Evolutionary conservation across 768 basidiomycete genomes (phyloP).

Genomic region (Tulasnella sp.): DNA sequence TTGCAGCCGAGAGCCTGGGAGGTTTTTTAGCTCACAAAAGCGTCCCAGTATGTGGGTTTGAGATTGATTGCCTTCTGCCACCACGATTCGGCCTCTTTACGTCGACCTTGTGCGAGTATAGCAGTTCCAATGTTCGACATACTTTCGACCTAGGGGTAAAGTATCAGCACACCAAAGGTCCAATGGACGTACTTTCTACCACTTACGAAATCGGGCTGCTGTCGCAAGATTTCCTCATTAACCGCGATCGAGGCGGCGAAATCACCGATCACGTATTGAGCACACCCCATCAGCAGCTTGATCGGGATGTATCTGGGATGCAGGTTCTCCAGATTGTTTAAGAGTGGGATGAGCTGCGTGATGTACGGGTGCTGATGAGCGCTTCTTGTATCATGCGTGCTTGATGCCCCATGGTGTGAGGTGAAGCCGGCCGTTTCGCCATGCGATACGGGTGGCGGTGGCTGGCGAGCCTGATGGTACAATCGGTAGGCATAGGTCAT

Average conservation of each 20-base stretch:
- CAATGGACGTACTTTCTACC: conserved; percentile 36
- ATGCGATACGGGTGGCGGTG: conserved; percentile 5
- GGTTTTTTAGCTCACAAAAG: conserved; percentile 10
- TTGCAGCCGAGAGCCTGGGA: conserved; percentile 13
- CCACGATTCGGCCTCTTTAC: conserved; percentile 30
- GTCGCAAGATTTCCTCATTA: conserved; percentile 29
- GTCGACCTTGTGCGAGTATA: conserved; percentile 27
- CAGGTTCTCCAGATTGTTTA: conserved; percentile 26
- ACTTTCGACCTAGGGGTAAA: conserved; percentile 28
- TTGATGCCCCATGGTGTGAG: too few species aligned
- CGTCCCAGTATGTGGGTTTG: conserved; percentile 30
- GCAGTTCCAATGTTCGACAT: conserved; percentile 36
- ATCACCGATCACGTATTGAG: conserved; percentile 29
- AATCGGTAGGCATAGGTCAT: conserved; percentile 29
- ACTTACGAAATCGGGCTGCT: conserved; percentile 24
- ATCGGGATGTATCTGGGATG: conserved; percentile 30
- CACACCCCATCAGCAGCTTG: conserved; percentile 31
- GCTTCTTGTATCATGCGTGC: not conserved
- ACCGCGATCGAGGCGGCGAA: conserved; percentile 25
- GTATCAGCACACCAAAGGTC: conserved; percentile 21
- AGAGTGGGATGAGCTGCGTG: conserved; percentile 28
- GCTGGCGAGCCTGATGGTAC: conserved; percentile 22
- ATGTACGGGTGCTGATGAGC: conserved; percentile 21
- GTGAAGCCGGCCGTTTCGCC: too few species aligned
- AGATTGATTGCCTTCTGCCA: conserved; percentile 34